Base-by-base conservation (phyloP, 2,329 filamentous ascomycete genomes). In the Hymenoscyphus linearis region DNA sequence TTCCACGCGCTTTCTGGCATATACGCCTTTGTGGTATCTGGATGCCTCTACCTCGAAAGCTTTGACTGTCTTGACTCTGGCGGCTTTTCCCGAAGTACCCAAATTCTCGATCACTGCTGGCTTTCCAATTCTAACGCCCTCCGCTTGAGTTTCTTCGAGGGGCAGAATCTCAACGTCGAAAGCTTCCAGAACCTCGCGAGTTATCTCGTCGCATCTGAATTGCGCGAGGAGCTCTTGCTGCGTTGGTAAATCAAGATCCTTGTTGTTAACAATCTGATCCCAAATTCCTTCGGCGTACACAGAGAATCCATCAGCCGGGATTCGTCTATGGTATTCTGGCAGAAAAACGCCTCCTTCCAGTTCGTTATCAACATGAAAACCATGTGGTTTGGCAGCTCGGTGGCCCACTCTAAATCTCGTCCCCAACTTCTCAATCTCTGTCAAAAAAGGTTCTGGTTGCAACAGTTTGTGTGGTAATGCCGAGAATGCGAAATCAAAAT, bases 221-320 rank as follows among this genome's bases (percentile, higher is more conserved):
- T 99, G 95, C 12, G 95, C 95, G 58, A 99, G 82, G 53, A 99
- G 82, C 74, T 99, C 95, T 76, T 99, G 95, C 74, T 99, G 95
- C 0, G 95, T 98, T 3, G 95, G 95, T 62, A 99, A 77, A 76
- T 99, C 95, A 59, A 99, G 81, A 72, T 99, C 95, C 76, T 99
- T 99, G 82, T 99, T 99, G 79, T 93, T 90, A 69, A 96, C 93
- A 72, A 99, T 99, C 76, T 98, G 93, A 71, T 98, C 93, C 95
- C 95, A 99, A 52, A 99, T 86, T 47, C 93, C 91, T 73, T 95
- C 87, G 0, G 95, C 93, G 70, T 99, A 99, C 62, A 92, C 82
- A 0, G 93, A 90, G 73, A 98, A 95, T n/a, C 95, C 95, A 74
- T 99, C 95, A 10, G 95, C 95, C 12, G 95, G 95, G 65, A 99